These are phyloP conservation scores for Candida cerambycidarum DNA, from an alignment of 805 yeast genomes.

Conservation along the genomic window DNA sequence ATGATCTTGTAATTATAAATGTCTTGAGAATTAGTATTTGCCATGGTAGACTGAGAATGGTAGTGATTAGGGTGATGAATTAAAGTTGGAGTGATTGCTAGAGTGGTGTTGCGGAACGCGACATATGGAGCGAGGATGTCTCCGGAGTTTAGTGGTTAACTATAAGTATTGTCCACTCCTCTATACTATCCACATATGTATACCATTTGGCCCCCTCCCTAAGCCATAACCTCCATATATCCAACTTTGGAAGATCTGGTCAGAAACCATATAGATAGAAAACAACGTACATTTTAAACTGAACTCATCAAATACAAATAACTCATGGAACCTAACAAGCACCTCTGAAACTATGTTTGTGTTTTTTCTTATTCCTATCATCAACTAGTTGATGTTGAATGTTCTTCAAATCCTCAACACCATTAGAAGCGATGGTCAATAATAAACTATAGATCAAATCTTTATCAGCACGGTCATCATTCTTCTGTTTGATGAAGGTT, in stretches of 20 bases:
- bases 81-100: slow-evolving; percentile 4
- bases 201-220: too few species aligned
- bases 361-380: slow-evolving; percentile 17
- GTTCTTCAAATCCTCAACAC: slow-evolving; percentile 39
- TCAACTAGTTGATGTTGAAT: slow-evolving; percentile 22
- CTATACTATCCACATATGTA: too few species aligned
- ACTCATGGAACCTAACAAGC: too few species aligned
- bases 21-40: slow-evolving; percentile 7
- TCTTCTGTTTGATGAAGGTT: slow-evolving; percentile 16
- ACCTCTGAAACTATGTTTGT: slow-evolving; percentile 36
- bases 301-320: too few species aligned
- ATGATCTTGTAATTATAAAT: slow-evolving; percentile 21
- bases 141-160: not conserved
- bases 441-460: slow-evolving; percentile 48
- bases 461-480: slow-evolving; percentile 24
- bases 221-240: too few species aligned
- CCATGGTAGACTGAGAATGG: too few species aligned
- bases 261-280: too few species aligned
- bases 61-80: not conserved
- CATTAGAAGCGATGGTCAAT: slow-evolving; percentile 56
- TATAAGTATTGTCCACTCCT: too few species aligned
- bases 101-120: slow-evolving; percentile 3
- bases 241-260: too few species aligned
- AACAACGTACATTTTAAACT: too few species aligned
- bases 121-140: not conserved